Evolutionary conservation across 169 alveolate genomes (phyloP).

Genomic region (Perkinsus marinus): DNA sequence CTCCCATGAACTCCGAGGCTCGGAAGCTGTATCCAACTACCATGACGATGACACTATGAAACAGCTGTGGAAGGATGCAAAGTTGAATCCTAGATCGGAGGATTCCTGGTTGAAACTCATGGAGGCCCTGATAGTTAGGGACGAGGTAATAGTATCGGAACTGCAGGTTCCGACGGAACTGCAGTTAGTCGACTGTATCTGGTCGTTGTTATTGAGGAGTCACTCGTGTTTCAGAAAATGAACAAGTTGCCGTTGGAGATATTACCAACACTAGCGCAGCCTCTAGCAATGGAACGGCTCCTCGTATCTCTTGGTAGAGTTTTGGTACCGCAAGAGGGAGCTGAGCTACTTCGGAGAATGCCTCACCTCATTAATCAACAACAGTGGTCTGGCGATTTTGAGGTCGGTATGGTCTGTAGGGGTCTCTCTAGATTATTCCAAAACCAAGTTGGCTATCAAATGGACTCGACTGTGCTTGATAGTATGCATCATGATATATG

Average conservation of each 20-base stretch:
- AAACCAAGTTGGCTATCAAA: not conserved
- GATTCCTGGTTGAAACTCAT: not conserved
- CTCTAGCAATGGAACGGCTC: not conserved
- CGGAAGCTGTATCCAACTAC: not conserved
- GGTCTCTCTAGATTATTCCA: not conserved
- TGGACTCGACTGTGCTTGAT: not conserved
- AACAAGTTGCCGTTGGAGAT: not conserved
- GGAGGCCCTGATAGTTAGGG: not conserved
- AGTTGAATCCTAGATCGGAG: not conserved
- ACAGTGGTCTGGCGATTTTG: not conserved
- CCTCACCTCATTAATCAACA: not conserved
- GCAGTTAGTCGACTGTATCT: not conserved
- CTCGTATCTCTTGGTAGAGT: not conserved
- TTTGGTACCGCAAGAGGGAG: not conserved
- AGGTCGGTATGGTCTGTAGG: not conserved
- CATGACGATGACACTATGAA: not conserved
- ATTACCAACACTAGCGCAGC: not conserved
- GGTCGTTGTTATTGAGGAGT: too few relatives aligned
- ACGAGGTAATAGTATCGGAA: not conserved
- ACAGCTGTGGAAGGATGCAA: not conserved
- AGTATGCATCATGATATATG: not conserved
- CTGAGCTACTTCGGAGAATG: not conserved
- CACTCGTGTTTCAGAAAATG: not conserved
- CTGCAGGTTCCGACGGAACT: too few relatives aligned
- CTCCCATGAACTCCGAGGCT: not conserved